phyloP scores from a whole-genome alignment of 805 yeast species.

The Wickerhamomyces chaumierensis region DNA sequence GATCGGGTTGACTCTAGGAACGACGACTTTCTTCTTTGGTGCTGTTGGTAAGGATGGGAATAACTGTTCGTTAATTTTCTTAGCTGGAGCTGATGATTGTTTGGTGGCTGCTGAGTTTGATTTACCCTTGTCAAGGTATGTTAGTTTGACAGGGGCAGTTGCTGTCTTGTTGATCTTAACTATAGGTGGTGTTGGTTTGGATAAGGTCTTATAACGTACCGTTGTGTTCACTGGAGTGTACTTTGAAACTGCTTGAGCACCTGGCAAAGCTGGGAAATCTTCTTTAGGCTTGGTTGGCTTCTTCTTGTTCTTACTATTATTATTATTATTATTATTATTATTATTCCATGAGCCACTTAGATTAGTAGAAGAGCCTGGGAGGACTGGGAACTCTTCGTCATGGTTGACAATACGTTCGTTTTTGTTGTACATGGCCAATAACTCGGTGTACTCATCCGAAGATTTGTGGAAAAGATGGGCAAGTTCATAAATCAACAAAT shows the following conservation, averaged over 20 bases:
- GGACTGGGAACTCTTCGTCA: slow-evolving; percentile 37
- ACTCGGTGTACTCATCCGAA: slow-evolving; percentile 32
- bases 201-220: slow-evolving; percentile 11
- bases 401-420: slow-evolving; percentile 16
- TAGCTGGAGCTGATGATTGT: slow-evolving; percentile 7
- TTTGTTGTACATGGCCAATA: slow-evolving; percentile 19
- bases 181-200: slow-evolving; percentile 3
- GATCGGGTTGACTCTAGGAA: slow-evolving; percentile 50
- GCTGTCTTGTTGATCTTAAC: slow-evolving; percentile 11
- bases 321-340: too few species aligned
- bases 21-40: slow-evolving; percentile 30
- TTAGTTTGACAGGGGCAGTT: slow-evolving; percentile 6
- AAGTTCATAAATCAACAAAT: slow-evolving; percentile 47
- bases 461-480: slow-evolving; percentile 40
- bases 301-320: too few species aligned
- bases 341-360: slow-evolving; percentile 13
- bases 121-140: slow-evolving; percentile 13
- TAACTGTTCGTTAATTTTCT: slow-evolving; percentile 19
- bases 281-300: slow-evolving; percentile 7
- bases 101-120: slow-evolving; percentile 11
- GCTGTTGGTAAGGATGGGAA: slow-evolving; percentile 38
- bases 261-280: slow-evolving; percentile 23
- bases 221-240: slow-evolving; percentile 14
- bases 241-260: slow-evolving; percentile 3
- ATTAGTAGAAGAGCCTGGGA: slow-evolving; percentile 23